Evolutionary conservation across 352 stramenopile species (phyloP), one percentile per base, ranked within the genome.

Genomic region (Blastocystis sp.): DNA sequence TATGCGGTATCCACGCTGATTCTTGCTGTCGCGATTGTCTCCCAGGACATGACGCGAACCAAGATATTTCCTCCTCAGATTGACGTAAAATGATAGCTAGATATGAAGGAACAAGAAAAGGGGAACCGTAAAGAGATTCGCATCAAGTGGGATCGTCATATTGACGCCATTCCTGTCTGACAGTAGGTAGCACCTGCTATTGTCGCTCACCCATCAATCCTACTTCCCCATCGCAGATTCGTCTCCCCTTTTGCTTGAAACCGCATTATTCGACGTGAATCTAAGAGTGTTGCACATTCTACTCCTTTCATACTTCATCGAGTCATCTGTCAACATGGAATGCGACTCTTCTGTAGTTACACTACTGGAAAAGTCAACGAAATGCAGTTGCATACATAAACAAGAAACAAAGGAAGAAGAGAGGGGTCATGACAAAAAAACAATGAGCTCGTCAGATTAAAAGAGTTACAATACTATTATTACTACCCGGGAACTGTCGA

Each of bases 21-120:
- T n/a, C 6, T 21, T 27, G 1, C 56, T 4, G 32, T 78, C 67
- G 18, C 67, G 36, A 57, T 78, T 78, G 57, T 78, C 67, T 46
- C 24, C 56, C 8, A 78, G n/a, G 3, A 78, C 67, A 61, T 46
- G 24, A 34, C 67, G 40, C n/a, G 29, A 42, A 24, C 40, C 67
- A 34, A 34, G 21, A 18, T 36, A 11, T 11, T 56, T 32, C 0
- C 18, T 18, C 29, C 57, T 42, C 34, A 78, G 16, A 61, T 56
- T 38, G n/a, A 78, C 11, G 16, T 57, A 44, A 2, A 51, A 32
- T 9, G 67, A 78, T 40, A 78, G 56, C 67, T 78, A 78, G 14
- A 59, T 42, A 59, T 42, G 3, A 59, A 0, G 7, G 42, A 14
- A 18, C 0, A 9, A 8, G 29, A 27, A 18, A 4, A 16, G 16